A percentile compares a stretch with the other conserved stretches of the same genome.
These are phyloP conservation scores for Globisporangium splendens DNA, from an alignment of 352 stramenopile species.

Conservation along the genomic window DNA sequence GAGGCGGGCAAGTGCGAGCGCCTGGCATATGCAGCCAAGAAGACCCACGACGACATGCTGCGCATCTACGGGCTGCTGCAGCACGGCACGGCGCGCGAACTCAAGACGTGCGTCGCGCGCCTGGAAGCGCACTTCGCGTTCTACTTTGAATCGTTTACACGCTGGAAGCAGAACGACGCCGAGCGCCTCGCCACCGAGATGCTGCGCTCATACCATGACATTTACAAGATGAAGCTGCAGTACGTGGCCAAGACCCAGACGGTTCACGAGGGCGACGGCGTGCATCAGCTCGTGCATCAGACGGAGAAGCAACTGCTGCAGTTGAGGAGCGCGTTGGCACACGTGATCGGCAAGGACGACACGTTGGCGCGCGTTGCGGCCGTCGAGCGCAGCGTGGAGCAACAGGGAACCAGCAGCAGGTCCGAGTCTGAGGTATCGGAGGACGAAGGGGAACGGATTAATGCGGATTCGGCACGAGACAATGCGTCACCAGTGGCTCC, in stretches of 20 bases:
- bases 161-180: constrained; percentile 59
- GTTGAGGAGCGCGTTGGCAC: constrained; percentile 45
- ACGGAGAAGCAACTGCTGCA: constrained; percentile 61
- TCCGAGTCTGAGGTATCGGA: constrained; percentile 9
- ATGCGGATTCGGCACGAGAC: no score
- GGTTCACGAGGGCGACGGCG: constrained; percentile 36
- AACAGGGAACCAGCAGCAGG: constrained; percentile 22
- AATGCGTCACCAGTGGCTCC: background rate
- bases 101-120: constrained; percentile 38
- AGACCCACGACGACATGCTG: constrained; percentile 36
- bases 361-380: constrained; percentile 26
- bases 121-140: constrained; percentile 59
- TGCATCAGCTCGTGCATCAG: constrained; percentile 50
- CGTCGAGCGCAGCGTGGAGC: constrained; percentile 29
- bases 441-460: constrained; percentile 18
- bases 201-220: constrained; percentile 47
- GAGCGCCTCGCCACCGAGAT: constrained; percentile 50
- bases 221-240: constrained; percentile 40
- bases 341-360: constrained; percentile 47
- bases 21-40: constrained; percentile 41
- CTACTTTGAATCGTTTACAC: constrained; percentile 63
- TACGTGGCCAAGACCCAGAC: constrained; percentile 30
- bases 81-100: constrained; percentile 26
- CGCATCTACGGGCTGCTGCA: constrained; percentile 29
- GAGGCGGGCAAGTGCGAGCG: constrained; percentile 33